A percentile compares a stretch with the other conserved stretches of the same genome.
Conservation (phyloP, 345 rosid genomes). For the Eucalyptus cloeziana region DNA sequence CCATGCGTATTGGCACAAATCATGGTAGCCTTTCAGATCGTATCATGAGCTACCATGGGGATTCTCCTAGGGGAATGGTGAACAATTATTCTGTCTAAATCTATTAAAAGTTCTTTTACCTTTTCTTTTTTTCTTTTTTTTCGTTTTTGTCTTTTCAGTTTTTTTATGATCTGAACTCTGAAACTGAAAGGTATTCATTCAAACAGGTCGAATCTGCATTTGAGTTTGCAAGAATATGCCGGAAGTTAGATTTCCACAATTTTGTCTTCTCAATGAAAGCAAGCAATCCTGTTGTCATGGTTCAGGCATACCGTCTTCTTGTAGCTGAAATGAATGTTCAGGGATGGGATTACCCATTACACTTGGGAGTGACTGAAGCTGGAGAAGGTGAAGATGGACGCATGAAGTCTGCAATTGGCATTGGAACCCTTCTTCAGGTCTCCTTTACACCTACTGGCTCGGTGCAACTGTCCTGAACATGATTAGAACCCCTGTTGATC, state of each 20-base stretch:
- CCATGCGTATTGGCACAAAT: constrained; percentile 98
- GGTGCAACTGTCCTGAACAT: background rate
- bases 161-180: background rate
- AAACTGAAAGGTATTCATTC: background rate
- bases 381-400: constrained; percentile 99
- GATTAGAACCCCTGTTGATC: background rate
- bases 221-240: constrained; percentile 94
- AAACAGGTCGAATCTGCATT: constrained; percentile 96
- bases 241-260: constrained; percentile 89
- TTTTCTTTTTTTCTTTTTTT: background rate
- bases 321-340: constrained; percentile 93
- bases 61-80: constrained; percentile 99
- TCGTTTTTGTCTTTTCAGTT: background rate
- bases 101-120: background rate
- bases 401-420: constrained; percentile 98
- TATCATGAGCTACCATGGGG: constrained; percentile 96
- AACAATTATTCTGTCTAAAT: background rate
- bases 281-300: constrained; percentile 98
- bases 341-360: constrained; percentile 97
- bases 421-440: constrained; percentile 97
- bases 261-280: constrained; percentile 99
- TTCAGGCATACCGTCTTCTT: constrained; percentile 92
- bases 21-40: constrained; percentile 99
- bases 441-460: background rate
- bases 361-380: constrained; percentile 98